phyloP scores from a whole-genome alignment of 106 monocot species.

The Gastrodia elata region DNA sequence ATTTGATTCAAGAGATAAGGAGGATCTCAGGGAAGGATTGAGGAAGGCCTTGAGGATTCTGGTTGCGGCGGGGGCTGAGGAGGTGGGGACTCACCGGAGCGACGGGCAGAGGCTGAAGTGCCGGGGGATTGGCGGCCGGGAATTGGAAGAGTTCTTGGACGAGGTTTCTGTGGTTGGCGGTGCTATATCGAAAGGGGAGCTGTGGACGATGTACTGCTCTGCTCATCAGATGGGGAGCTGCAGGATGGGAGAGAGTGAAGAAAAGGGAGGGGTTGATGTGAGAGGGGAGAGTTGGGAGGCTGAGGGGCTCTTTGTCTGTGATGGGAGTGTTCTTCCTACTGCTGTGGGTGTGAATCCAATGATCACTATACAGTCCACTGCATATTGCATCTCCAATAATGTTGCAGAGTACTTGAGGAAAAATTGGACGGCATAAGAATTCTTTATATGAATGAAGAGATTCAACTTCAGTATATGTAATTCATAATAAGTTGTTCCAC shows the following conservation, averaged over 20 bases:
- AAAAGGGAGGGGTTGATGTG: constrained; percentile 40
- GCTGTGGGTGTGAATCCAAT: constrained; percentile 65
- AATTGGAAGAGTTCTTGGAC: constrained; percentile 54
- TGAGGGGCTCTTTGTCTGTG: constrained; percentile 53
- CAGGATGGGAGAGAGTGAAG: constrained; percentile 40
- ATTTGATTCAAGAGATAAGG: constrained; percentile 23
- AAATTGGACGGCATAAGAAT: too few species aligned
- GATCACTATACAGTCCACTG: constrained; percentile 52
- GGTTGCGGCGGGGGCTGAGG: constrained; percentile 58
- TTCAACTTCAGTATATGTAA: too few species aligned
- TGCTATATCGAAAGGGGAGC: constrained; percentile 13
- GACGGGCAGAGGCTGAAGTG: constrained; percentile 44
- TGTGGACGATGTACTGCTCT: constrained; percentile 30
- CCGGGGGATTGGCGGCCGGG: constrained; percentile 21
- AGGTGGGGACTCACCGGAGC: constrained; percentile 55
- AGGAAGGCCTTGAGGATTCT: constrained; percentile 35
- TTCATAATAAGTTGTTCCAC: too few species aligned
- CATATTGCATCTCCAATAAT: constrained; percentile 45
- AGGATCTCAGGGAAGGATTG: constrained; percentile 28
- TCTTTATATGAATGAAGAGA: too few species aligned
- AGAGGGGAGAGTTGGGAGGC: constrained; percentile 72
- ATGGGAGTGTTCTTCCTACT: constrained; percentile 51
- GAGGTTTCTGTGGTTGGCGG: constrained; percentile 19
- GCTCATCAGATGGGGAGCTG: constrained; percentile 77
- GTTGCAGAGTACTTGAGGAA: constrained; percentile 29